Conservation (phyloP, 306 rosid genomes). For the Phaseolus lunatus region DNA sequence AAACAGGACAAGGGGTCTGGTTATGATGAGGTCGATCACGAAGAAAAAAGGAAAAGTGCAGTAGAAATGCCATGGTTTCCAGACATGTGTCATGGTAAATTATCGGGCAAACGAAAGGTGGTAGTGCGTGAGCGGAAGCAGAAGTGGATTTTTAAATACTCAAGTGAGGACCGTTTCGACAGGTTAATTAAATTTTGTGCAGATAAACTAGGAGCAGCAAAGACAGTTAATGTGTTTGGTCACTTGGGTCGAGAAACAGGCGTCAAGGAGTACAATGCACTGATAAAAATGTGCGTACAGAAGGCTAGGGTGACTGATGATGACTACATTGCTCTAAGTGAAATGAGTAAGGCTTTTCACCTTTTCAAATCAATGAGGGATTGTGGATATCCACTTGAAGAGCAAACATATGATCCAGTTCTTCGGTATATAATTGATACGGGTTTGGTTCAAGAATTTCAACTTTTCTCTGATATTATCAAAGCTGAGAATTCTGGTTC, state of each 20-base stretch:
- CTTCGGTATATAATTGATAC: constrained; percentile 68
- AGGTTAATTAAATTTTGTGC: constrained; percentile 55
- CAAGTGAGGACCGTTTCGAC: constrained; percentile 42
- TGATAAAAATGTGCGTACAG: constrained; percentile 60
- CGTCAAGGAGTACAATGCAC: constrained; percentile 63
- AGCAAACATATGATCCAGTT: constrained; percentile 66
- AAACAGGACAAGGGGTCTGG: constrained; percentile 13
- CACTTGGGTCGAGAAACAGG: constrained; percentile 71
- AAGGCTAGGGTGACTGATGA: constrained; percentile 62
- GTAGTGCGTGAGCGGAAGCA: constrained; percentile 65
- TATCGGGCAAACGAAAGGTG: constrained; percentile 51
- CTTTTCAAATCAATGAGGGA: constrained; percentile 68
- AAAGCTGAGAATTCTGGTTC: constrained; percentile 59
- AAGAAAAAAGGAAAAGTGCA: constrained; percentile 16
- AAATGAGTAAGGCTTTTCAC: constrained; percentile 60
- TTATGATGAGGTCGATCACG: constrained; percentile 33
- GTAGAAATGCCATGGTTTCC: constrained; percentile 55
- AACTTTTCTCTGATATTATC: constrained; percentile 60
- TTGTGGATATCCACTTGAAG: constrained; percentile 64
- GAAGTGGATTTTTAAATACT: constrained; percentile 57
- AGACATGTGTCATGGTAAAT: background rate
- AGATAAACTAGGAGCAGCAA: constrained; percentile 57
- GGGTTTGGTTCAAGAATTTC: constrained; percentile 77
- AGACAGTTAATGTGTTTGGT: constrained; percentile 54
- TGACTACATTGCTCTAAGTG: constrained; percentile 58